Base-by-base conservation (phyloP, 495 filamentous ascomycete species). In the Penicillium maclennaniae region DNA sequence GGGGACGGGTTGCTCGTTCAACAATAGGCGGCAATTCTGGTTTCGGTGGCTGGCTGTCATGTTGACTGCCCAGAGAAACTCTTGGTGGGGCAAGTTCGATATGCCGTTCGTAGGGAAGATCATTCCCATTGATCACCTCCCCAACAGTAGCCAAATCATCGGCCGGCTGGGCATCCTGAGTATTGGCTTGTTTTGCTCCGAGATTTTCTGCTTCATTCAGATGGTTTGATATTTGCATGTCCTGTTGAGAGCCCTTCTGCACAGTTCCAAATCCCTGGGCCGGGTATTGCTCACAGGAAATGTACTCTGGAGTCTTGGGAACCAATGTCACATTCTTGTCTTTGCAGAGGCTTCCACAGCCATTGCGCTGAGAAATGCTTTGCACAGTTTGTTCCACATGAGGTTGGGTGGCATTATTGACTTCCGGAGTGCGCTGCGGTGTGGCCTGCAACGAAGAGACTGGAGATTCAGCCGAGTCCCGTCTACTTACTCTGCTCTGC, bases 401-500 rank as follows among this genome's bases (percentile, higher is more conserved):
- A 12, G 31, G 3, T 12, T 34, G 9, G 31, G 31, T 12, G 15
- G 8, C 9, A 12, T 14, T 34, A 9, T 34, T 4, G 31, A 1
- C 4, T 14, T 34, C 9, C 3, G 31, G 1, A 4, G 1, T 34
- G 3, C 10, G 14, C 26, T 44, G 27, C 4, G 23, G 17, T 17
- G 41, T 16, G 14, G 41, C 20, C 27, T 43, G 48, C 7, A 6
- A 14, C 7, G 48, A 34, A 15, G n/a, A n/a, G 10, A 16, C 38
- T 7, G n/a, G 4, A 40, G 7, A 1, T 6, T 16, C 38, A 7
- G 8, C 19, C 38, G 38, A 40, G 16, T 0, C 7, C 1, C 19
- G 16, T 19, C 38, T 19, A 16, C 15, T 40, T 4, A 6, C 38
- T 45, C 65, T 62, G 36, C 45, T 54, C 43, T 59, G 62, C 15